phyloP scores from a whole-genome alignment of 2,329 filamentous ascomycete genomes.

The Podosphaera fusca region DNA sequence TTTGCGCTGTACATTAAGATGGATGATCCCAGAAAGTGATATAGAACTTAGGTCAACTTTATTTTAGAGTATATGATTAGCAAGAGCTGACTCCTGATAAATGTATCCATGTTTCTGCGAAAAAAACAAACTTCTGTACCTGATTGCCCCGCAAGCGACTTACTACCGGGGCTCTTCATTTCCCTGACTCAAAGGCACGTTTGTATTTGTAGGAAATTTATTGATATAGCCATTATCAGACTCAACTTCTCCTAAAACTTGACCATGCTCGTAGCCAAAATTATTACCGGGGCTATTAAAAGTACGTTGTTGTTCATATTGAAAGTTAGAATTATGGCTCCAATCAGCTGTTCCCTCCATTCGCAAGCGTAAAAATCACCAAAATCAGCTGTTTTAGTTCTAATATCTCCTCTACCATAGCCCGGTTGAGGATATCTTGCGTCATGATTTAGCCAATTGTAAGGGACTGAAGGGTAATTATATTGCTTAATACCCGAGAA shows the following conservation, averaged over 20 bases:
- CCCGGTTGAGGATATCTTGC: neutral
- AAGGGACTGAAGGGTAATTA: neutral
- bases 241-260: neutral
- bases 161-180: neutral
- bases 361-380: too few relatives aligned
- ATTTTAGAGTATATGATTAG: too few relatives aligned
- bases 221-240: too few relatives aligned
- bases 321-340: too few relatives aligned
- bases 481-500: neutral
- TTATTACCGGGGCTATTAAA: neutral
- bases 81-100: too few relatives aligned
- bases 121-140: too few relatives aligned
- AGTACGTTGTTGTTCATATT: too few relatives aligned
- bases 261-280: neutral
- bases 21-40: too few relatives aligned
- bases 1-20: too few relatives aligned
- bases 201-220: neutral
- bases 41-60: too few relatives aligned
- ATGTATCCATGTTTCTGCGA: too few relatives aligned
- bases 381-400: neutral
- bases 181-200: neutral
- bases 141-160: neutral
- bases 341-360: too few relatives aligned
- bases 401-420: neutral
- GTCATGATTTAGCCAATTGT: neutral